Evolutionary conservation across 768 basidiomycete genomes (phyloP).

Genomic region (Rickenella mellea): DNA sequence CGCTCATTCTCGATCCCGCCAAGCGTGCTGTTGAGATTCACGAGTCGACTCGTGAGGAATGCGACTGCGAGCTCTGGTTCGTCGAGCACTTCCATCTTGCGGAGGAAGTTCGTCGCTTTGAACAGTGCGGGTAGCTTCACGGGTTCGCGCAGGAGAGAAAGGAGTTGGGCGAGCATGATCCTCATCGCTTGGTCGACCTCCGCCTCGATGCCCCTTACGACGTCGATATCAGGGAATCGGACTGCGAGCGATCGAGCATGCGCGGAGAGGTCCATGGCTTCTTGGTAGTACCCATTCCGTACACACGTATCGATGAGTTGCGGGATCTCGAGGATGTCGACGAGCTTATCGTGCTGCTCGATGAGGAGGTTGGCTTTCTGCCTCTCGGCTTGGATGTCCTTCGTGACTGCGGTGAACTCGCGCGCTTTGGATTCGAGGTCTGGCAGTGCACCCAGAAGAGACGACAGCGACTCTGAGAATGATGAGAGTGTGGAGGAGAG

Average conservation of each 20-base stretch:
- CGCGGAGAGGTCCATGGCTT: slow-evolving; percentile 76
- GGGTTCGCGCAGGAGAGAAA: slow-evolving; percentile 72
- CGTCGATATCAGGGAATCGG: slow-evolving; percentile 32
- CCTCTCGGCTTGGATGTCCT: slow-evolving; percentile 60
- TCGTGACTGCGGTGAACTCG: slow-evolving; percentile 62
- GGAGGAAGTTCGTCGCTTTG: slow-evolving; percentile 82
- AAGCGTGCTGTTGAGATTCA: slow-evolving; percentile 50
- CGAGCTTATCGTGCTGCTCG: slow-evolving; percentile 88
- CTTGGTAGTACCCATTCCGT: slow-evolving; percentile 84
- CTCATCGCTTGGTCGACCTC: slow-evolving; percentile 61
- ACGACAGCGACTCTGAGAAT: slow-evolving; percentile 63
- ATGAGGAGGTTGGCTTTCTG: slow-evolving; percentile 75
- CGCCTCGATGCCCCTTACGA: slow-evolving; percentile 52
- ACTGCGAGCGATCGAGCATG: slow-evolving; percentile 47
- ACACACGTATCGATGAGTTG: slow-evolving; percentile 89
- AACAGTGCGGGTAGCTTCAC: slow-evolving; percentile 84
- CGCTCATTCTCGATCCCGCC: slow-evolving; percentile 36
- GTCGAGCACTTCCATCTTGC: slow-evolving; percentile 66
- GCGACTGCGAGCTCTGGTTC: slow-evolving; percentile 77
- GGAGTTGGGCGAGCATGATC: slow-evolving; percentile 70
- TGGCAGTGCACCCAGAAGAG: slow-evolving; percentile 64
- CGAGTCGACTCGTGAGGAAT: slow-evolving; percentile 68
- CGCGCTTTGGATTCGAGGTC: slow-evolving; percentile 65
- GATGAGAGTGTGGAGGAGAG: slow-evolving; percentile 65
- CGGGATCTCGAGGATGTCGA: slow-evolving; percentile 86